Base-by-base conservation (phyloP, 1,284 basidiomycete genomes). In the Ustilago shanxiensis region DNA sequence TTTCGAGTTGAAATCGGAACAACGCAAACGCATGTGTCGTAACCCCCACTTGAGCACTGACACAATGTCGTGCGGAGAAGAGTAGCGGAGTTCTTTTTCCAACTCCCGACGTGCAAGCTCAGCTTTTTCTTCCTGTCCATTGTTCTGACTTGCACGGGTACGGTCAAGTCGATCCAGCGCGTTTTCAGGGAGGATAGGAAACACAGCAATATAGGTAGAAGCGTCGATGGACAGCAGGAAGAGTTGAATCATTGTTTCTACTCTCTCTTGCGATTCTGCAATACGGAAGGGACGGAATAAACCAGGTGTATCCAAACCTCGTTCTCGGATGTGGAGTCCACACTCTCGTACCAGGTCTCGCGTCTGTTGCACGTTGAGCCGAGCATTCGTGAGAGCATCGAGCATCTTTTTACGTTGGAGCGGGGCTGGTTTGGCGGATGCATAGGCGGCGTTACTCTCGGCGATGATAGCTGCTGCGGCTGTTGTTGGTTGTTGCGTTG, bases 211-310 rank as follows among this genome's bases (percentile, higher is more conserved):
- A 56, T 82, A 82, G 20, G 66, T 72, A 8, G 69, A 53, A 0
- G 67, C 35, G 45, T 83, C 77, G 53, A 75, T 53, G 26, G 58
- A 61, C 10, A 83, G 70, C 2, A 83, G 52, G 26, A 77, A 81
- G 31, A 83, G 73, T 67, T 82, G 79, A 37, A 79, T 55, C 26
- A 83, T 69, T 37, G 61, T 70, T n/a, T 72, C 60, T 2, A 75
- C 58, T 9, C 65, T 58, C 9, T 73, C 65, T 8, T 55, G 65
- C 11, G 66, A 70, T 33, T 80, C 79, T 53, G 79, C 65, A 35
- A 80, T 62, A 22, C 80, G 73, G 39, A 83, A 79, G 20, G 81
- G 72, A 1, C 80, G 62, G 45, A 83, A 81, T 11, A 83, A 73
- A 10, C 81, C 81, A 1, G 77, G 52, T 0, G 77, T 83, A 33